Evolutionary conservation across 495 filamentous ascomycete species (phyloP), one percentile per base, ranked within the genome.

Genomic region (Penicillium lagena): DNA sequence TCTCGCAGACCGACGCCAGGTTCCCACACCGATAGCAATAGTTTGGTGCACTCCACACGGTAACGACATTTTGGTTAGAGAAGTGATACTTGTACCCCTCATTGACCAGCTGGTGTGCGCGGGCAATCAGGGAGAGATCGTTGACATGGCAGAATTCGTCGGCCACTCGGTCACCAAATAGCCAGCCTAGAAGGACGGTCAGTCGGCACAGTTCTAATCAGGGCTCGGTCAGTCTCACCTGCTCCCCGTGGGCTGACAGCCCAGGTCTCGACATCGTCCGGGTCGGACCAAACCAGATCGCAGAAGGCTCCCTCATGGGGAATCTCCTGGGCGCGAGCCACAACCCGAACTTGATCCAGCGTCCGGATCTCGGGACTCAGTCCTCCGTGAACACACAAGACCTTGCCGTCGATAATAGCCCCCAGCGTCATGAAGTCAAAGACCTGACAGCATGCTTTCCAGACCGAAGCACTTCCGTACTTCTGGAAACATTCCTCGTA

Each of bases 141-240:
- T 98, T 98, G 52, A 97, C 93, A 54, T 97, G 91, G 66, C 96
- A 97, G 72, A 98, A 98, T 71, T 97, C 93, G n/a, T 85, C 90
- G 4, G 90, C 87, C 6, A 98, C 90, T 67, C 96, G 95, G 56
- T 96, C 88, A 13, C 93, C 93, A 59, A 98, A 98, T 7, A 98
- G 72, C 93, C 93, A 98, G 9, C 93, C 70, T 73, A 37, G 29
- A 46, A 22, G 3, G 15, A 39, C 9, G n/a, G 35, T 32, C 28
- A 37, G 31, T 37, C 8, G 12, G 7, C 13, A 7, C 2, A 35
- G 8, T 1, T 6, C 9, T 5, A 28, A 6, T 30, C 14, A 37
- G 15, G n/a, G 1, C 0, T 3, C 3, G 4, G n/a, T 46, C 29
- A 38, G 28, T 45, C 66, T 57, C 49, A 73, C 70, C 93, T 35